These are phyloP conservation scores for Juglanconis oblonga DNA, from an alignment of 2,329 filamentous ascomycete species.

Conservation along the genomic window DNA sequence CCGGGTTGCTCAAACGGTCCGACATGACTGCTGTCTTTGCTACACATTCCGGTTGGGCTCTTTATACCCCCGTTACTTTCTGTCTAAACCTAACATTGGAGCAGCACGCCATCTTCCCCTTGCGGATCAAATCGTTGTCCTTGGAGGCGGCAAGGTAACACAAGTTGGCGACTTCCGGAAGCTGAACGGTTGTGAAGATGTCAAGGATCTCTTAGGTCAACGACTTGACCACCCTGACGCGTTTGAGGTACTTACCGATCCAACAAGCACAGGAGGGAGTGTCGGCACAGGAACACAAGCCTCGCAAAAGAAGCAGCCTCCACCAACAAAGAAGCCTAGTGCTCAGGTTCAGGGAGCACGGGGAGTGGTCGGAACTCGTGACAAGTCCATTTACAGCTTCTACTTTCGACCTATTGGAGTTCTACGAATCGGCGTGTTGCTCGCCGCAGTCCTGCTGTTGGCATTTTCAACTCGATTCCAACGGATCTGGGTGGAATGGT, in stretches of 20 bases:
- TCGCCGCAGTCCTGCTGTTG: not conserved
- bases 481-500: not conserved
- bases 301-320: not conserved
- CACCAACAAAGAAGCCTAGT: not conserved
- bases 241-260: not conserved
- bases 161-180: not conserved
- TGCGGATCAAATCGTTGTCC: not conserved
- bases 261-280: not conserved
- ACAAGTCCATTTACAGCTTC: not conserved
- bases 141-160: not conserved
- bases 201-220: not conserved
- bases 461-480: not conserved
- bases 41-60: not conserved
- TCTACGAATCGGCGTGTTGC: not conserved
- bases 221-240: too few relatives aligned
- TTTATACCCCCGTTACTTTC: not conserved
- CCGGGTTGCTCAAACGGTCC: not conserved
- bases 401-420: not conserved
- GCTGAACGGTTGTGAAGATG: not conserved
- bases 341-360: not conserved
- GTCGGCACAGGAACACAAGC: not conserved
- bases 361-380: not conserved
- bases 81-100: not conserved
- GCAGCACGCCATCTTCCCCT: not conserved
- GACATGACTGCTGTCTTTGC: not conserved